These are phyloP conservation scores for Aphanomyces astaci DNA, from an alignment of 352 stramenopile genomes.

Conservation along the genomic window DNA sequence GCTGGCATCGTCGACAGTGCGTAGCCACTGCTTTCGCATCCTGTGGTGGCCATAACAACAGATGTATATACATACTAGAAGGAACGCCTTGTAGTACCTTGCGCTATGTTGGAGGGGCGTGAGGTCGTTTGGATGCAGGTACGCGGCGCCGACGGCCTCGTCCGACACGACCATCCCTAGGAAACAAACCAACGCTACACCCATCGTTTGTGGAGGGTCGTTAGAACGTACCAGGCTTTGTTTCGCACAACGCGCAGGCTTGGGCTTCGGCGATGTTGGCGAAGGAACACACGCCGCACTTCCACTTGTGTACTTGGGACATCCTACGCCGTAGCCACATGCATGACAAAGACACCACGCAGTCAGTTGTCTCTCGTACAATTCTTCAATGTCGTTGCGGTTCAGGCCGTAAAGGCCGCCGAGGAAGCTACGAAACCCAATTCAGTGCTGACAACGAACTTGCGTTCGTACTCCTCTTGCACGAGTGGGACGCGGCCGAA, in stretches of 20 bases:
- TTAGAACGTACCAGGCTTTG: constrained; percentile 7
- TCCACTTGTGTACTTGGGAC: constrained; percentile 2
- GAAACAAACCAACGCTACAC: too few relatives aligned
- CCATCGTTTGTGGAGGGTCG: background rate
- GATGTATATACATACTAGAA: background rate
- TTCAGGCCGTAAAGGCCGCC: constrained; percentile 15
- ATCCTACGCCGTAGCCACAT: constrained; percentile 8
- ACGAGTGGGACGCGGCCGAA: background rate
- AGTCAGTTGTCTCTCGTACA: background rate
- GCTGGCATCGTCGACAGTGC: background rate
- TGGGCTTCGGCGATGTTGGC: background rate
- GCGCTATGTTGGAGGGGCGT: background rate
- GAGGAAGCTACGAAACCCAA: constrained; percentile 4
- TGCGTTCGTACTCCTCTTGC: background rate
- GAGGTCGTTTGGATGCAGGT: background rate
- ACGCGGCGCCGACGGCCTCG: background rate
- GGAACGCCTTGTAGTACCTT: background rate
- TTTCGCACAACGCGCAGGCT: constrained; percentile 11
- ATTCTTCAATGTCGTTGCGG: constrained; percentile 19
- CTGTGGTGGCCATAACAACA: background rate
- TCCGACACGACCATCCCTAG: background rate
- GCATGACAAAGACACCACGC: too few relatives aligned
- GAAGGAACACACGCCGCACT: constrained; percentile 5
- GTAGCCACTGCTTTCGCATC: constrained; percentile 8
- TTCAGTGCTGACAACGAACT: background rate